Evolutionary conservation across 768 basidiomycete species (phyloP).

Genomic region (Gautieria morchelliformis): DNA sequence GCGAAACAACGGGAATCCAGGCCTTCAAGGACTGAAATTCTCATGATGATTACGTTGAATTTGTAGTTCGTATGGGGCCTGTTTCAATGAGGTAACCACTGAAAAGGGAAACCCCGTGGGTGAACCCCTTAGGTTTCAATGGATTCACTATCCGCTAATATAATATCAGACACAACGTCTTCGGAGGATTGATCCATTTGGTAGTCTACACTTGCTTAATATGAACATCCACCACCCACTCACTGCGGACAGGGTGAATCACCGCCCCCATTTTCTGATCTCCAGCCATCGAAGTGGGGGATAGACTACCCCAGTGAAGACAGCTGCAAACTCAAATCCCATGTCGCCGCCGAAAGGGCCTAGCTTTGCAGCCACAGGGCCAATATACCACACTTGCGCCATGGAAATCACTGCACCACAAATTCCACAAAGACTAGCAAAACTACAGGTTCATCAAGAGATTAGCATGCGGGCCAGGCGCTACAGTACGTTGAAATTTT

Average conservation of each 20-base stretch:
- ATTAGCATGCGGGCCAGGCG: neutral
- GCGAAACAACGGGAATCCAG: no score
- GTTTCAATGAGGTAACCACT: no score
- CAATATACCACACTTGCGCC: constrained; percentile 45
- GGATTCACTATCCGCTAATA: no score
- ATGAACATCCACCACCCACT: no score
- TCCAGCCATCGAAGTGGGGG: constrained; percentile 42
- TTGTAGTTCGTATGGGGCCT: no score
- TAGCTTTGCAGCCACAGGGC: constrained; percentile 35
- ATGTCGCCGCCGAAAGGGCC: constrained; percentile 42
- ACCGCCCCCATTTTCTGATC: constrained; percentile 22
- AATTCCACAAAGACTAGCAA: constrained; percentile 37
- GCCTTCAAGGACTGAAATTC: no score
- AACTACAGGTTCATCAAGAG: neutral
- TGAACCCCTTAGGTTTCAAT: no score
- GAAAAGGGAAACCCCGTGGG: no score
- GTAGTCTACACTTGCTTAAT: no score
- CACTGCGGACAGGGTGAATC: neutral
- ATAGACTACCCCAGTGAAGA: constrained; percentile 36
- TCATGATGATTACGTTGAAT: no score
- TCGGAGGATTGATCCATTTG: no score
- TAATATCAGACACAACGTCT: no score
- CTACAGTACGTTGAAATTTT: neutral
- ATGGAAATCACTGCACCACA: constrained; percentile 42
- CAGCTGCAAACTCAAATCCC: constrained; percentile 44